Evolutionary conservation across 2,329 filamentous ascomycete genomes (phyloP).

Genomic region (Madurella fahalii): DNA sequence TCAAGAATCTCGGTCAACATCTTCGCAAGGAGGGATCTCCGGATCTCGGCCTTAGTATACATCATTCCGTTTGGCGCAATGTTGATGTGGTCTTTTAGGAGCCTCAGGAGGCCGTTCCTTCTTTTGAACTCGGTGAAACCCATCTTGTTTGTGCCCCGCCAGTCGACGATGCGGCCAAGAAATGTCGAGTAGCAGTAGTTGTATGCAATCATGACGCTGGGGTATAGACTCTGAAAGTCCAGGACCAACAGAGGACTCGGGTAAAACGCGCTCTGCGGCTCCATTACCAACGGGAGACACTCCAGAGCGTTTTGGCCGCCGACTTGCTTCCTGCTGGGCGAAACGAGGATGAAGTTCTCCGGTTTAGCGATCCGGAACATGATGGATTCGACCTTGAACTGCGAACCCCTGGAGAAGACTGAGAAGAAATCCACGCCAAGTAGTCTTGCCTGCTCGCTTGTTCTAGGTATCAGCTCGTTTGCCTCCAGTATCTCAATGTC

Average conservation of each 20-base stretch:
- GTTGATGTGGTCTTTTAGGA: constrained; percentile 82
- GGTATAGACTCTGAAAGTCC: constrained; percentile 94
- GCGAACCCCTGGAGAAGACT: constrained; percentile 88
- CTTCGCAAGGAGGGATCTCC: constrained; percentile 87
- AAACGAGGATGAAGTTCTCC: constrained; percentile 87
- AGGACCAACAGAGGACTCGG: constrained; percentile 83
- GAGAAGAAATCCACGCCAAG: constrained; percentile 96
- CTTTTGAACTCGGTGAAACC: constrained; percentile 85
- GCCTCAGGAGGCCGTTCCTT: constrained; percentile 66
- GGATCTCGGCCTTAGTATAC: constrained; percentile 79
- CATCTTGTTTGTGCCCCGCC: constrained; percentile 93
- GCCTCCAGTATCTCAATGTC: constrained; percentile 87
- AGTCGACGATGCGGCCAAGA: constrained; percentile 76
- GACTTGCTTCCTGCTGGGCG: constrained; percentile 86
- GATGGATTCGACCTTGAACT: constrained; percentile 97
- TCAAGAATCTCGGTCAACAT: constrained; percentile 96
- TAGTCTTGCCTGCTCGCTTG: constrained; percentile 88
- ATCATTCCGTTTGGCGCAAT: constrained; percentile 96
- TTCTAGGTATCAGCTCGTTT: constrained; percentile 83
- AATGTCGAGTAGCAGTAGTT: constrained; percentile 99
- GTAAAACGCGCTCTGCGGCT: constrained; percentile 93
- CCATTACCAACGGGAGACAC: constrained; percentile 93
- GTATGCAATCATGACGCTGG: constrained; percentile 98
- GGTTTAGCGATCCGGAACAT: constrained; percentile 99
- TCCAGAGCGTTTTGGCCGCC: constrained; percentile 91